These are phyloP conservation scores for Bipolaris cookei DNA, from an alignment of 2,329 filamentous ascomycete species.

Conservation along the genomic window DNA sequence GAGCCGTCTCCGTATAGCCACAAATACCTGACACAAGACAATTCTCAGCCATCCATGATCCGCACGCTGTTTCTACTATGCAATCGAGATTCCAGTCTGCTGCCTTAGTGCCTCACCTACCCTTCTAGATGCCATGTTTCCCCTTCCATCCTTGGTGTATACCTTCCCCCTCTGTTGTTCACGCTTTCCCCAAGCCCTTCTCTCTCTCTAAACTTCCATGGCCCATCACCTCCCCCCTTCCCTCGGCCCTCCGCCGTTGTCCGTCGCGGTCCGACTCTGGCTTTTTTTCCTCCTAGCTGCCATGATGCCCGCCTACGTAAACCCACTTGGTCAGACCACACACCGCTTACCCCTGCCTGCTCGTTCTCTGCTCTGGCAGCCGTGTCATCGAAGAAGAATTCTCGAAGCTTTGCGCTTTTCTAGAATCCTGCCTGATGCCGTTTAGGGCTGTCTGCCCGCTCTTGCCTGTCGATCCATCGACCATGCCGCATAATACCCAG, in stretches of 20 bases:
- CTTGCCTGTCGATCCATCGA: constrained; percentile 33
- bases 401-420: constrained; percentile 37
- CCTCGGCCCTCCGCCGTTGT: neutral
- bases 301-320: constrained; percentile 19
- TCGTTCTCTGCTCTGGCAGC: constrained; percentile 1
- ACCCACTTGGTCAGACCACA: constrained; percentile 19
- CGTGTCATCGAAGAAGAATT: constrained; percentile 28
- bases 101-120: constrained; percentile 17
- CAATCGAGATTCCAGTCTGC: neutral
- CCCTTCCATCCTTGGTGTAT: too few species aligned
- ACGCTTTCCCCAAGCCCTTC: neutral
- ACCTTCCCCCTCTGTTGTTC: neutral
- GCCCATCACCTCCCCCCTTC: neutral
- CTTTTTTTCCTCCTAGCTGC: constrained; percentile 28
- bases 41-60: constrained; percentile 30
- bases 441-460: constrained; percentile 25
- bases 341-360: constrained; percentile 1
- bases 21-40: constrained; percentile 29
- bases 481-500: constrained; percentile 25
- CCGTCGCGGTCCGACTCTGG: constrained; percentile 5
- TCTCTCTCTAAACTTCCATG: neutral
- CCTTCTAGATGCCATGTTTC: neutral
- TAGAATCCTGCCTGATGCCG: constrained; percentile 41
- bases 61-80: constrained; percentile 15
- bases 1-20: constrained; percentile 28